phyloP scores from a whole-genome alignment of 2,329 filamentous ascomycete species.

The Pyrenochaeta sp. region DNA sequence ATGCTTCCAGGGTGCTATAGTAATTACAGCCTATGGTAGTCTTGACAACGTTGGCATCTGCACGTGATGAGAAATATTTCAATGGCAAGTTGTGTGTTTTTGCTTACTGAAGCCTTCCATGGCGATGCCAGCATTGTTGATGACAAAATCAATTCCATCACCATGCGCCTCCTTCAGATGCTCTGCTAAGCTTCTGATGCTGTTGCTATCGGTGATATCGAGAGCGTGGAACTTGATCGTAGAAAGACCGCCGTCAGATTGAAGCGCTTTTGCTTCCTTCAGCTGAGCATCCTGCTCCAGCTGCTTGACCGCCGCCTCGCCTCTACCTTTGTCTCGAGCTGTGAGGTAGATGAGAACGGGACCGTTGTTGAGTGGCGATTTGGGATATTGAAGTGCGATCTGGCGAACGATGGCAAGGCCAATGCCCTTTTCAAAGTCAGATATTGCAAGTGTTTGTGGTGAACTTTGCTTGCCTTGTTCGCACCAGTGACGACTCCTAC shows the following conservation, averaged over 20 bases:
- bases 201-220: conserved; percentile 57
- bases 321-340: conserved; percentile 57
- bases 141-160: conserved; percentile 60
- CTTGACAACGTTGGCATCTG: conserved; percentile 56
- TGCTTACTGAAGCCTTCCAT: conserved; percentile 54
- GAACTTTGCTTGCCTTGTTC: conserved; percentile 53
- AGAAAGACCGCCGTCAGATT: conserved; percentile 43
- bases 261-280: conserved; percentile 56
- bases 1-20: conserved; percentile 58
- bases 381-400: conserved; percentile 61
- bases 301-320: conserved; percentile 55
- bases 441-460: no score
- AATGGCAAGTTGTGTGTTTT: no score
- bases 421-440: no score
- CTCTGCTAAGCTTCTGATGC: conserved; percentile 53
- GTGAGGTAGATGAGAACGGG: conserved; percentile 63
- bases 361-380: conserved; percentile 56
- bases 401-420: conserved; percentile 61
- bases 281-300: conserved; percentile 56
- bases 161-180: conserved; percentile 55
- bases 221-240: conserved; percentile 58
- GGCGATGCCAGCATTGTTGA: conserved; percentile 63
- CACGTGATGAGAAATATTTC: not conserved
- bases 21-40: conserved; percentile 61
- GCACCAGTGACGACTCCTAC: conserved; percentile 63